These are phyloP conservation scores for Sclerotiophoma versabilis DNA, from an alignment of 2,329 filamentous ascomycete genomes.

Conservation along the genomic window DNA sequence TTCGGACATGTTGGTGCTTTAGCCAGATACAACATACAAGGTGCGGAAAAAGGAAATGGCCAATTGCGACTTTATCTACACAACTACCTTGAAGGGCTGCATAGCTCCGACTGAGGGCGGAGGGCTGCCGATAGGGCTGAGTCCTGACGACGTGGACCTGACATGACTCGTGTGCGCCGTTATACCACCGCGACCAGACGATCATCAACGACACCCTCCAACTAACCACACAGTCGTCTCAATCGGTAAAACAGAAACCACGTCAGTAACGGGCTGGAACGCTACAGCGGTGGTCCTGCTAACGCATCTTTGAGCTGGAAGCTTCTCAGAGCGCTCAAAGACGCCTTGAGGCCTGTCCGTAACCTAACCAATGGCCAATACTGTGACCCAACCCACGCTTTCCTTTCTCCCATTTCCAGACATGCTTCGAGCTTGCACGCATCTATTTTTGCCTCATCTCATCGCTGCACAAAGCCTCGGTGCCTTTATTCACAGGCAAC, in stretches of 20 bases:
- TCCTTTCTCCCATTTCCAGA: conserved; percentile 54
- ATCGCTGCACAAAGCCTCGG: background rate
- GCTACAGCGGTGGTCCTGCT: too few relatives aligned
- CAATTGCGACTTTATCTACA: background rate
- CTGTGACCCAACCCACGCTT: too few relatives aligned
- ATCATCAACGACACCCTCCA: conserved; percentile 48
- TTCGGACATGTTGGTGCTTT: background rate
- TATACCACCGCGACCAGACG: conserved; percentile 36
- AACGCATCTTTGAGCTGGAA: too few relatives aligned
- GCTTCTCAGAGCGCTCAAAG: too few relatives aligned
- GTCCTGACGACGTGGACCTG: too few relatives aligned
- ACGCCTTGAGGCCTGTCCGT: too few relatives aligned
- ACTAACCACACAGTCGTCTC: too few relatives aligned
- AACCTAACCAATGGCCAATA: too few relatives aligned
- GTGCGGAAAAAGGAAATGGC: too few relatives aligned
- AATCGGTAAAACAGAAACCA: too few relatives aligned
- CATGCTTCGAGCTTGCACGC: conserved; percentile 32
- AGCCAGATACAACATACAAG: background rate
- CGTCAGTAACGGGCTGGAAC: too few relatives aligned
- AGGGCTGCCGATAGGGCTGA: conserved; percentile 7
- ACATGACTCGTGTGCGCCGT: background rate
- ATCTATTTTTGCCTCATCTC: background rate
- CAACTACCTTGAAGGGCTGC: conserved; percentile 2
- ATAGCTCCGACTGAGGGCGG: conserved; percentile 4
- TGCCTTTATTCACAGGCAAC: conserved; percentile 1